Conservation (phyloP, 495 filamentous ascomycete species). For the Aspergillus ostianus region DNA sequence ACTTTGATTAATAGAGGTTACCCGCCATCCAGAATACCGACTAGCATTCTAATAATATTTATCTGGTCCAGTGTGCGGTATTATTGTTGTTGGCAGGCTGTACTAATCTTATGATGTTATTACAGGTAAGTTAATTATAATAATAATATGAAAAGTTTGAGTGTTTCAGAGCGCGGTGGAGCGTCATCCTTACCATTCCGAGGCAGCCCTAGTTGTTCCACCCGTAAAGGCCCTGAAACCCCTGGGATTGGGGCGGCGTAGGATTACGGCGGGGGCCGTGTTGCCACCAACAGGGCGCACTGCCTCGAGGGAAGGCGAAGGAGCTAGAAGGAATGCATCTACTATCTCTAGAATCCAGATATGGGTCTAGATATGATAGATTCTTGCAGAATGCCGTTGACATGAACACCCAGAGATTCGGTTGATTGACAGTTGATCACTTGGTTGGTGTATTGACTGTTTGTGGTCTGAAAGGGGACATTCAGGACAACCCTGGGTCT, state of each 20-base stretch:
- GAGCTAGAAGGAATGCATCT: no score
- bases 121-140: no score
- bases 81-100: no score
- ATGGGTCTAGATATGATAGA: no score
- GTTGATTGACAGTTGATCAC: background rate
- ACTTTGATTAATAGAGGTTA: background rate
- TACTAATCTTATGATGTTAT: no score
- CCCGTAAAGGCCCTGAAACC: background rate
- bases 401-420: background rate
- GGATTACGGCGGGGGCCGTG: background rate
- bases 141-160: background rate
- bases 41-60: background rate
- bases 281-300: background rate
- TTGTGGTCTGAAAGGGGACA: no score
- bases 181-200: no score
- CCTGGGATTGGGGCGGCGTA: background rate
- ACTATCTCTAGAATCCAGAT: no score
- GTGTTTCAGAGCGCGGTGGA: background rate
- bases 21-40: no score
- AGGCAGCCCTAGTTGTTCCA: background rate
- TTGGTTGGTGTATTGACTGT: no score
- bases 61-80: background rate
- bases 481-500: no score
- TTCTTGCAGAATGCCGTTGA: background rate
- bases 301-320: background rate